Evolutionary conservation across 495 filamentous ascomycete genomes (phyloP), one percentile per base, ranked within the genome.

Genomic region (Physcia stellaris): DNA sequence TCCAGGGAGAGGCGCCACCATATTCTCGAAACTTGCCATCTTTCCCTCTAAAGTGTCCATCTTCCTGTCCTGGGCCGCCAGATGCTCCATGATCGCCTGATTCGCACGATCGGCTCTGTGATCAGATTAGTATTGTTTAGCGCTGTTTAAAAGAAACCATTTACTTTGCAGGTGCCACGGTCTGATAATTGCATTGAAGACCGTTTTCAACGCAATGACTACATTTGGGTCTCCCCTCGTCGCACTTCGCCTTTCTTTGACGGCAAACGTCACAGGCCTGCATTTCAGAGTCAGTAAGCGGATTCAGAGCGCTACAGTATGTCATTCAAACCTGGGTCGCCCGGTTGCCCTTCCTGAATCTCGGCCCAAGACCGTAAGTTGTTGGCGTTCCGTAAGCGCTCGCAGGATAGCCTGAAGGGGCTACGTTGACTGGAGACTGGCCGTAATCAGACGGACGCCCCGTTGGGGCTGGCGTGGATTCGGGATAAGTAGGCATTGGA

Each of bases 211-310:
- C 72, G 54, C 72, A 77, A 45, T 71, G 68, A 34, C 69, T 70
- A 50, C 72, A 77, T 24, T 59, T 52, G 0, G 72, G 72, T 29
- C 72, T 63, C 21, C 71, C 70, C 50, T 77, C 72, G 31, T 77
- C 72, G 40, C 72, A 77, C 48, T 77, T 77, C n/a, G 72, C 71
- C 47, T 77, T 77, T 40, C 72, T 62, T 15, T 68, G 57, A 46
- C 72, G 68, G 48, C 72, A 77, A 51, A 69, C 68, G 44, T 77
- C 72, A 42, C 72, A 77, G 19, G 72, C 72, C 71, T 75, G 21
- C 3, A 13, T 7, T 28, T 3, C 12, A 3, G 32, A 32, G 12
- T 52, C 22, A 52, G 46, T 32, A 16, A n/a, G 21, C 2, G 18
- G 4, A 13, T 7, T 15, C 19, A 19, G 28, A 15, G 24, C 15